Percentiles rank a stretch among this genome's conserved stretches.
Evolutionary conservation across 371 early-diverging fungal species (phyloP).

Genomic region (Umbelopsis sp.): DNA sequence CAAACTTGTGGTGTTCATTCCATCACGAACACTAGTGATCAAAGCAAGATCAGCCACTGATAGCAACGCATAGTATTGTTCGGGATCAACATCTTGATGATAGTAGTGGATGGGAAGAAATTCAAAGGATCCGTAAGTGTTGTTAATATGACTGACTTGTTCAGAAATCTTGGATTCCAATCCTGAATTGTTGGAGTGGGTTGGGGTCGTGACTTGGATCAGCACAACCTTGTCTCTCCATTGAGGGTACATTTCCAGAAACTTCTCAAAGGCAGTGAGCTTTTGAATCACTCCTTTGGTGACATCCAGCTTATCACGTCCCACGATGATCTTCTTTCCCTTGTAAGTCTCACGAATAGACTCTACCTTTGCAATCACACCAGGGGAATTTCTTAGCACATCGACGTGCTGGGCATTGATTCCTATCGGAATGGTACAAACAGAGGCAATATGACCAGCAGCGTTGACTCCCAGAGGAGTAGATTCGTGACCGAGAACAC

Average conservation of each 20-base stretch:
- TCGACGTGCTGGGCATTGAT: constrained; percentile 83
- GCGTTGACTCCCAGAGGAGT: constrained; percentile 83
- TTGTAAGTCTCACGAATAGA: constrained; percentile 85
- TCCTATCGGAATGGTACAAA: constrained; percentile 98
- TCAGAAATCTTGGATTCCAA: constrained; percentile 90
- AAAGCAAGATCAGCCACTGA: constrained; percentile 95
- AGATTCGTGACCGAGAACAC: constrained; percentile 91
- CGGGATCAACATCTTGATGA: constrained; percentile 93
- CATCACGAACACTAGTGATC: constrained; percentile 98
- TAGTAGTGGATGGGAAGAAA: constrained; percentile 95
- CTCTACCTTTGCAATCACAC: constrained; percentile 74
- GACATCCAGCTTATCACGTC: constrained; percentile 98
- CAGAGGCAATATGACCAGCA: constrained; percentile 74
- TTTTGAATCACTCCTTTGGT: constrained; percentile 99
- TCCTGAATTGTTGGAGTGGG: constrained; percentile 62
- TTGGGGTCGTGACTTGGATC: constrained; percentile 76
- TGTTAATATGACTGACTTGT: constrained; percentile 92
- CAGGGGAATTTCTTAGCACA: constrained; percentile 49
- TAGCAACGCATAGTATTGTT: constrained; percentile 96
- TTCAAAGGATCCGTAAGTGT: constrained; percentile 92
- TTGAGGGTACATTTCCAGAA: constrained; percentile 88
- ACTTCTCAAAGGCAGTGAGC: constrained; percentile 91
- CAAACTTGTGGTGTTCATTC: constrained; percentile 99
- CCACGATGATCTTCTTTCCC: constrained; percentile 95
- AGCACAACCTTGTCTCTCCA: constrained; percentile 89